Percentiles rank a stretch among this genome's conserved stretches.
phyloP scores from a whole-genome alignment of 345 rosid species.

The Murraya koenigii region DNA sequence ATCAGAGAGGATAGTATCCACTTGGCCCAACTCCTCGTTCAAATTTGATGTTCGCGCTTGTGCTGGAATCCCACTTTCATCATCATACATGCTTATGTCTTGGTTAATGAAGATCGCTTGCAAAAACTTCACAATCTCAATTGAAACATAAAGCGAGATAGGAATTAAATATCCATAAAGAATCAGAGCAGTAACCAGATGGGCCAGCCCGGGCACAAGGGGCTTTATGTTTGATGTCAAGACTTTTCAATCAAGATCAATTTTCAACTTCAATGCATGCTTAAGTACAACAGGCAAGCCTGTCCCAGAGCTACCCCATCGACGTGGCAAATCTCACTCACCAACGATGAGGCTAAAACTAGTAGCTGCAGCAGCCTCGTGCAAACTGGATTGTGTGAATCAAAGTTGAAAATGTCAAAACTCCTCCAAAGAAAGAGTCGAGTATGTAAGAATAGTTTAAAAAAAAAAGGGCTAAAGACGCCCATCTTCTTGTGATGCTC shows the following conservation, averaged over 20 bases:
- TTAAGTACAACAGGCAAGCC: not conserved
- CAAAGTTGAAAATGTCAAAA: conserved; percentile 9
- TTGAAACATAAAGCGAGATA: conserved; percentile 93
- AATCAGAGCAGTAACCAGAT: conserved; percentile 87
- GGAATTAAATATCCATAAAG: conserved; percentile 98
- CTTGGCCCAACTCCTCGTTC: conserved; percentile 98
- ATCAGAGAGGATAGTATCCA: conserved; percentile 93
- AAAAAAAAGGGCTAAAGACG: not conserved
- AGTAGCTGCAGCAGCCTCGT: not conserved
- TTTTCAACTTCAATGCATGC: no score
- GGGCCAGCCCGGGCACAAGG: conserved; percentile 63
- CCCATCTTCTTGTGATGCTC: not conserved
- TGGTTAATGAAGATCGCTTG: conserved; percentile 93
- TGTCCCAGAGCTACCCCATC: no score
- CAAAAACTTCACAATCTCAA: conserved; percentile 93
- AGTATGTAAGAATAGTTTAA: no score
- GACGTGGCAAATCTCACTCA: conserved; percentile 10
- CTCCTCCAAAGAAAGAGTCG: no score
- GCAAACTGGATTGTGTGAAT: not conserved
- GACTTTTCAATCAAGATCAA: no score
- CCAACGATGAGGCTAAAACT: not conserved
- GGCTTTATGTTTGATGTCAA: conserved; percentile 26
- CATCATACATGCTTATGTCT: conserved; percentile 85
- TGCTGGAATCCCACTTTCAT: conserved; percentile 80
- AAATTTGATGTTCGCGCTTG: conserved; percentile 93